Percentiles rank a stretch among this genome's conserved stretches.
These are phyloP conservation scores for Phytophthora uliginosa DNA, from an alignment of 352 stramenopile species.

Conservation along the genomic window DNA sequence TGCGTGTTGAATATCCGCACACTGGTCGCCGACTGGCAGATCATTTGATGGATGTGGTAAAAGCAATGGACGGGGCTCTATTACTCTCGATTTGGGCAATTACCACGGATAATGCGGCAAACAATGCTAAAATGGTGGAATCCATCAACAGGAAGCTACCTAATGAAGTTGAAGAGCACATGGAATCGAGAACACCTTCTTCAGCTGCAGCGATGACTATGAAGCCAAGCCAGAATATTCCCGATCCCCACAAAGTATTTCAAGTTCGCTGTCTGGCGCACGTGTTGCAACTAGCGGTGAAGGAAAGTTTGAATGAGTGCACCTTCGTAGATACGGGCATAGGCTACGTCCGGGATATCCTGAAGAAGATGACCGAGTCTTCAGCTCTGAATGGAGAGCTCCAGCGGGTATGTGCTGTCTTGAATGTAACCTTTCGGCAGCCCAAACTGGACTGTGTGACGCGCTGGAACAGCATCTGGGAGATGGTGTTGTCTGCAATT, in stretches of 20 bases:
- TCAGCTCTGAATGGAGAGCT: neutral
- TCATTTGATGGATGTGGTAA: neutral
- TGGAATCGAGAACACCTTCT: neutral
- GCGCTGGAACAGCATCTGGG: constrained; percentile 22
- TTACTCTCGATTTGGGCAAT: neutral
- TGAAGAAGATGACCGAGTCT: constrained; percentile 14
- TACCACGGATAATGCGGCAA: neutral
- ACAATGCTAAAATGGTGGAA: constrained; percentile 7
- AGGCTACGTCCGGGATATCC: constrained; percentile 4
- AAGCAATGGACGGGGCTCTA: neutral
- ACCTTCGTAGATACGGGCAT: constrained; percentile 8
- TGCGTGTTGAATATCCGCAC: too few relatives aligned
- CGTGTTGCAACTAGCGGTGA: constrained; percentile 21
- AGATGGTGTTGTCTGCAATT: constrained; percentile 8
- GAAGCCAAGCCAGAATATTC: neutral
- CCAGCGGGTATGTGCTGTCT: neutral
- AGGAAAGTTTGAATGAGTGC: constrained; percentile 13
- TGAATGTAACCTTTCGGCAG: constrained; percentile 4
- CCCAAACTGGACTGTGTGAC: constrained; percentile 11
- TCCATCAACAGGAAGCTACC: neutral
- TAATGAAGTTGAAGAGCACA: neutral
- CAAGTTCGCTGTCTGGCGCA: constrained; percentile 21
- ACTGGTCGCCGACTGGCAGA: too few relatives aligned
- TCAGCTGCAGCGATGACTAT: neutral
- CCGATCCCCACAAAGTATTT: neutral